These are phyloP conservation scores for Shiraia sp. DNA, from an alignment of 2,329 filamentous ascomycete genomes.

Conservation along the genomic window DNA sequence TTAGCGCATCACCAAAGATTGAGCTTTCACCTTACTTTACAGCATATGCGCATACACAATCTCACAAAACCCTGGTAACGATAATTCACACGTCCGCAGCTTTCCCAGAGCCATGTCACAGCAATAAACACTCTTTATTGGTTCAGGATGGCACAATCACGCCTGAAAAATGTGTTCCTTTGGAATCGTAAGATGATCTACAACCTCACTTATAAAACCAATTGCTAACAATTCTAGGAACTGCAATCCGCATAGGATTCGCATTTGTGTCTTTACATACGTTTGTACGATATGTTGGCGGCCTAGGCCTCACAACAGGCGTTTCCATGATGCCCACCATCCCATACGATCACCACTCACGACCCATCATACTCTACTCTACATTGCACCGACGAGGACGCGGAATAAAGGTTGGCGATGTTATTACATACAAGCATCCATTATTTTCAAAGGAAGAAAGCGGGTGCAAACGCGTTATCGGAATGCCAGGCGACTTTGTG, in stretches of 20 bases:
- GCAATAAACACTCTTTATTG: background rate
- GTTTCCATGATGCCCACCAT: conserved; percentile 92
- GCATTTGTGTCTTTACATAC: conserved; percentile 38
- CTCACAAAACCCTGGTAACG: no score
- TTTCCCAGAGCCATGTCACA: background rate
- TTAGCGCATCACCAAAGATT: background rate
- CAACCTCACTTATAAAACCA: no score
- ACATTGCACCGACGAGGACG: conserved; percentile 57
- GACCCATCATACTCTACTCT: conserved; percentile 31
- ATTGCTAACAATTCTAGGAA: conserved; percentile 3
- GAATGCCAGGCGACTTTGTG: conserved; percentile 69
- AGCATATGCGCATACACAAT: no score
- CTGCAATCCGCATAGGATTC: conserved; percentile 11
- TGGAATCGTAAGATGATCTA: no score
- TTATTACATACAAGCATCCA: conserved; percentile 79
- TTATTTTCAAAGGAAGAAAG: conserved; percentile 57
- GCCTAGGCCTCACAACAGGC: conserved; percentile 64
- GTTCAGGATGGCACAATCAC: background rate
- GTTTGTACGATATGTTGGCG: conserved; percentile 60
- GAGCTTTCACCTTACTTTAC: background rate
- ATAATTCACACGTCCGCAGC: no score
- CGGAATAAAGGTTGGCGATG: conserved; percentile 73
- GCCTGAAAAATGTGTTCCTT: conserved; percentile 3
- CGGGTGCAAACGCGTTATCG: conserved; percentile 75
- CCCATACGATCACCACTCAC: conserved; percentile 17